Evolutionary conservation across 2,329 filamentous ascomycete species (phyloP).

Genomic region (Phyllosticta paracitricarpa): DNA sequence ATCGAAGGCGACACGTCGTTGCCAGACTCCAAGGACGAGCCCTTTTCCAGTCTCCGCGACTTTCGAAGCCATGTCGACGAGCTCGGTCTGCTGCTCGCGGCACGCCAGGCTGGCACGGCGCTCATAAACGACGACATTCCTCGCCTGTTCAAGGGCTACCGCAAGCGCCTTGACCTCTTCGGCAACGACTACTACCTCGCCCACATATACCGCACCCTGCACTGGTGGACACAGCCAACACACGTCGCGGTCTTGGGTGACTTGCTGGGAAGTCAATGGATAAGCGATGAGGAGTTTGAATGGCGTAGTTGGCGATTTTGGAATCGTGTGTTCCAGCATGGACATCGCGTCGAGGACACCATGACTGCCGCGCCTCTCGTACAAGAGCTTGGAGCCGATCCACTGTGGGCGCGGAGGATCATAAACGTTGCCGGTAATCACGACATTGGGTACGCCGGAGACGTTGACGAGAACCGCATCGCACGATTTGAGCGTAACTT

Average conservation of each 20-base stretch:
- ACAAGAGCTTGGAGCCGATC: conserved; percentile 35
- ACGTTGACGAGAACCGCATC: conserved; percentile 67
- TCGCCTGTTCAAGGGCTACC: conserved; percentile 52
- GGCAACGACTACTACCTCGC: conserved; percentile 94
- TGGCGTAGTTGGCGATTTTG: conserved; percentile 66
- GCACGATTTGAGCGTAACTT: conserved; percentile 75
- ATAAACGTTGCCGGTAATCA: conserved; percentile 94
- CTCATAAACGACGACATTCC: conserved; percentile 48
- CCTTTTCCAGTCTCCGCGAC: conserved; percentile 30
- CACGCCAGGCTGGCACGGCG: conserved; percentile 4
- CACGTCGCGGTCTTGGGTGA: conserved; percentile 87
- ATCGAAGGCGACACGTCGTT: conserved; percentile 87
- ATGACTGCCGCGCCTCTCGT: conserved; percentile 10
- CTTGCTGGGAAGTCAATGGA: conserved; percentile 90
- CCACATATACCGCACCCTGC: conserved; percentile 76
- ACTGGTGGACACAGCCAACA: conserved; percentile 76
- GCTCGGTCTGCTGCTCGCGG: not conserved
- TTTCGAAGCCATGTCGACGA: conserved; percentile 21
- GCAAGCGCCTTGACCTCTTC: conserved; percentile 77
- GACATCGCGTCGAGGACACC: conserved; percentile 48
- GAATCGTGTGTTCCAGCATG: conserved; percentile 65
- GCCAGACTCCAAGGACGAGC: conserved; percentile 40
- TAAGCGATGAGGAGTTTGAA: conserved; percentile 74
- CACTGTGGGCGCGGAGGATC: conserved; percentile 61
- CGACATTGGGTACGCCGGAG: conserved; percentile 91